Base-by-base conservation (phyloP, 164 flowering plant genomes). In the Liriodendron chinense region DNA sequence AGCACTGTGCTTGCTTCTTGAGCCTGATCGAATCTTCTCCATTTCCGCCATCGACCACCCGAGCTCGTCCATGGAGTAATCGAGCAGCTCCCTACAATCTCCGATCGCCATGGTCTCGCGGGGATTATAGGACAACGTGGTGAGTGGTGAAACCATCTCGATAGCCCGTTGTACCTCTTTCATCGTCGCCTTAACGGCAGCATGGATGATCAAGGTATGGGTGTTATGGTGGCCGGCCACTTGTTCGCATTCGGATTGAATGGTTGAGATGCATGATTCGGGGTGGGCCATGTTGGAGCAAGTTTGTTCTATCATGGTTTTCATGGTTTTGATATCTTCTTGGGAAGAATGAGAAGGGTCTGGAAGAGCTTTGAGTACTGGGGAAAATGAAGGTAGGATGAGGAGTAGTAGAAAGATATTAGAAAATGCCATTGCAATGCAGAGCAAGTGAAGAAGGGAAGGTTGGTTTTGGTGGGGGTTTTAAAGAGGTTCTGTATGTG, bases 71-170 rank as follows among this genome's bases (percentile, higher is more conserved):
- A 90, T 89, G 0, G 97, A 89, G 82, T 85, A 92, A 24, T 90
- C 98, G 0, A 93, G 88, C 20, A 94, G 96, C 68, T 94, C 97
- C 26, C 88, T 85, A 84, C 97, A 94, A 59, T 94, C 98, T 57
- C 84, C 86, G 0, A 91, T 82, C 0, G 98, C 98, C 0, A 85
- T 76, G 69, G 90, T 92, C 65, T 94, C 97, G 0, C 98, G 89
- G 34, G 74, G 78, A 62, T 85, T 85, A 47, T 82, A 47, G 0
- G 98, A 94, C 13, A 90, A 66, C 2, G 87, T n/a, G 47, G 74
- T 85, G 87, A 94, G 84, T 57, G 78, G 81, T 2, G 93, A 76
- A 14, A 94, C 69, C 70, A 67, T 71, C 18, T 80, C 78, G 1
- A 90, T 82, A 49, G 89, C 92, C 3, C 26, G 72, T 72, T 78